These are phyloP conservation scores for Kregervanrija pseudodelftensis DNA, from an alignment of 805 yeast species.

Conservation along the genomic window DNA sequence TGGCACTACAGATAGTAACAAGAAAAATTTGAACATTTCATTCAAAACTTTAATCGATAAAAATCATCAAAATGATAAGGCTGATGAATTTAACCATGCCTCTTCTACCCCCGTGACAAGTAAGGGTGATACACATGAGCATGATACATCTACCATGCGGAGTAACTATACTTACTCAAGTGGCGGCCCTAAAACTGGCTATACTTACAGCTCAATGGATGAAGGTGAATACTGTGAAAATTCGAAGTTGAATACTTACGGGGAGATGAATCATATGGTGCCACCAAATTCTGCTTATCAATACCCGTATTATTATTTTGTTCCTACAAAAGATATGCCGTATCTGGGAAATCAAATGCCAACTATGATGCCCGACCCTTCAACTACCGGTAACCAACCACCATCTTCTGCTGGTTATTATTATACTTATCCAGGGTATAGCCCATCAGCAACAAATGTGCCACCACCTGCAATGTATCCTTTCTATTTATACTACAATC, in stretches of 20 bases:
- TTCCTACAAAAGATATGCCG: constrained; percentile 23
- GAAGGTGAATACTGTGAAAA: constrained; percentile 14
- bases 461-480: constrained; percentile 23
- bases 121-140: constrained; percentile 8
- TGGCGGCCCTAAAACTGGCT: constrained; percentile 23
- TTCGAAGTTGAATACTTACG: background rate
- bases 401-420: constrained; percentile 19
- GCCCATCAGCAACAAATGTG: constrained; percentile 11
- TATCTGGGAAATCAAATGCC: constrained; percentile 7
- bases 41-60: background rate
- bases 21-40: too few species aligned
- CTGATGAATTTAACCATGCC: constrained; percentile 4
- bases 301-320: constrained; percentile 23
- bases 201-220: constrained; percentile 24
- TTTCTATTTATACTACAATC: constrained; percentile 26
- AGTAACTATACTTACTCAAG: constrained; percentile 22
- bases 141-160: constrained; percentile 18
- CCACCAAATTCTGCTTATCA: constrained; percentile 11
- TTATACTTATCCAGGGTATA: constrained; percentile 23
- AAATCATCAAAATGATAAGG: constrained; percentile 9
- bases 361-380: constrained; percentile 1
- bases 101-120: background rate
- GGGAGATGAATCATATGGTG: background rate
- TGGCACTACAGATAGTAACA: too few species aligned
- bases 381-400: constrained; percentile 5